Conservation (phyloP, 116 monocot genomes). For the Papilionanthe hybrid region DNA sequence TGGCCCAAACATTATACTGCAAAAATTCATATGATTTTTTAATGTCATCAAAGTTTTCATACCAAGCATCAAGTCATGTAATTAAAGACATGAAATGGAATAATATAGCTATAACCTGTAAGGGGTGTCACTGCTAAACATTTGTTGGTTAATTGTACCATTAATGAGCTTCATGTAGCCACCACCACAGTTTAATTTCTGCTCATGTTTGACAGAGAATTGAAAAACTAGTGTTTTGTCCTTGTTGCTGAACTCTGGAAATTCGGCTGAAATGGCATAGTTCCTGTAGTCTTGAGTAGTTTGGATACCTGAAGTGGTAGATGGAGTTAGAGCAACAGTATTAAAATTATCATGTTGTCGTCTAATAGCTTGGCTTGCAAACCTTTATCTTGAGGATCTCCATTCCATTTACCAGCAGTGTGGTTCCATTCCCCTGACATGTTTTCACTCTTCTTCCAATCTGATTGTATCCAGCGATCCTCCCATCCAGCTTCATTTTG, state of each 20-base stretch:
- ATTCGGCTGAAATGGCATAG: slow-evolving; percentile 39
- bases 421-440: slow-evolving; percentile 43
- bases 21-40: not conserved
- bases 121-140: slow-evolving; percentile 32
- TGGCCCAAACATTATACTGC: slow-evolving; percentile 55
- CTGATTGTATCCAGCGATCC: slow-evolving; percentile 35
- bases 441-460: slow-evolving; percentile 48
- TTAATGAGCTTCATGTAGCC: slow-evolving; percentile 37
- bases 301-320: slow-evolving; percentile 24
- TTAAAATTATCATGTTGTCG: not conserved
- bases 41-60: not conserved
- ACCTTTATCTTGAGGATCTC: slow-evolving; percentile 47
- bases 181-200: slow-evolving; percentile 31
- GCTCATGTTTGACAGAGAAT: slow-evolving; percentile 36
- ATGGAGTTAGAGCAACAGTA: not conserved
- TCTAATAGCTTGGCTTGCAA: too few species aligned
- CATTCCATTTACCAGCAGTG: slow-evolving; percentile 46
- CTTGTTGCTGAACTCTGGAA: slow-evolving; percentile 37
- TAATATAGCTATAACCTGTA: slow-evolving; percentile 20
- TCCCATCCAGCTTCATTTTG: slow-evolving; percentile 40
- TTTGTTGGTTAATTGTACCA: slow-evolving; percentile 27
- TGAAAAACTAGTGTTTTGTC: slow-evolving; percentile 34
- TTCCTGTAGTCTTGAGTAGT: slow-evolving; percentile 26
- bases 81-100: not conserved
- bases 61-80: not conserved